A percentile compares a stretch with the other conserved stretches of the same genome.
Evolutionary conservation across 306 rosid species (phyloP).

Genomic region (Fragaria iinumae): DNA sequence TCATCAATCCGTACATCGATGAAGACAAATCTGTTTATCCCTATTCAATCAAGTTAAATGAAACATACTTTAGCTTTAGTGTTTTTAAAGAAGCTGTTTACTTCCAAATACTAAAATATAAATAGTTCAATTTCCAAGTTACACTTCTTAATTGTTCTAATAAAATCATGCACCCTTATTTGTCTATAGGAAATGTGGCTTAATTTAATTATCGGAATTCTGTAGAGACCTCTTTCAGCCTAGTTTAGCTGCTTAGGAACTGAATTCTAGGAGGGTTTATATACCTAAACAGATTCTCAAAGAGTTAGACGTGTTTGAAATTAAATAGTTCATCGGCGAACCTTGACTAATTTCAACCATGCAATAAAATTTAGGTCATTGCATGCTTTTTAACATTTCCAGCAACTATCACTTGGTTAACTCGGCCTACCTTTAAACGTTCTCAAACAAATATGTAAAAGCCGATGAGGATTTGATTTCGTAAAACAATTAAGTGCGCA

Average conservation of each 20-base stretch:
- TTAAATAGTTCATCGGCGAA: not conserved
- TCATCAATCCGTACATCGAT: constrained; percentile 25
- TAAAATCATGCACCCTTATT: constrained; percentile 5
- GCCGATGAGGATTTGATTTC: too few relatives aligned
- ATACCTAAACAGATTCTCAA: not conserved
- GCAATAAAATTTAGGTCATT: not conserved
- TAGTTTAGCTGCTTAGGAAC: constrained; percentile 12
- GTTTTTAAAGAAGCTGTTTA: not conserved
- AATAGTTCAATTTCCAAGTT: constrained; percentile 11
- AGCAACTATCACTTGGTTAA: not conserved
- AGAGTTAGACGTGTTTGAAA: not conserved
- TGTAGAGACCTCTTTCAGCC: not conserved
- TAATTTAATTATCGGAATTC: not conserved
- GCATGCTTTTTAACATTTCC: not conserved
- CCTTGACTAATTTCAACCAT: not conserved
- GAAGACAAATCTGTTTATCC: constrained; percentile 20
- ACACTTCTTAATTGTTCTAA: not conserved
- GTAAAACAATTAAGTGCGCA: too few relatives aligned
- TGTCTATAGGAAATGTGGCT: constrained; percentile 8
- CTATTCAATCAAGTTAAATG: constrained; percentile 9
- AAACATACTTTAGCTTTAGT: not conserved
- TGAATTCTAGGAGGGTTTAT: constrained; percentile 23
- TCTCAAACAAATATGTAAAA: not conserved
- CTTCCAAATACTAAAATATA: not conserved
- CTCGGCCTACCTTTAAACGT: not conserved